Conservation (phyloP, 345 rosid species). For the Bruguiera sexangula region DNA sequence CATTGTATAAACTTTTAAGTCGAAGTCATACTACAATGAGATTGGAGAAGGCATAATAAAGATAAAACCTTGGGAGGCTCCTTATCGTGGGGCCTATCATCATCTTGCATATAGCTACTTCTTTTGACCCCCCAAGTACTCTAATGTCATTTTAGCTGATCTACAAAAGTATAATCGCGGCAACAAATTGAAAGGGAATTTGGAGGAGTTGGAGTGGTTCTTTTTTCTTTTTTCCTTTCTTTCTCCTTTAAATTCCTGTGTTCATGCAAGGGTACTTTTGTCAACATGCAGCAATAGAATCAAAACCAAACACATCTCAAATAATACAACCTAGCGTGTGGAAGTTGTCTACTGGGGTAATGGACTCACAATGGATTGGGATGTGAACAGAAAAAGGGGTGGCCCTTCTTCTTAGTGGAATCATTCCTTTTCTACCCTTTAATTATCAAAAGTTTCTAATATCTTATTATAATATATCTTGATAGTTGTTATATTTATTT, state of each 20-base stretch:
- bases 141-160: not conserved
- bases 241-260: not conserved
- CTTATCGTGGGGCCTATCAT: conserved; percentile 18
- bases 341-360: conserved; percentile 30
- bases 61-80: conserved; percentile 36
- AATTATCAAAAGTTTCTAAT: not conserved
- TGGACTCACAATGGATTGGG: conserved; percentile 20
- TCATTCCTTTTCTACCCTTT: conserved; percentile 26
- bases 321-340: conserved; percentile 39
- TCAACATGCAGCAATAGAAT: conserved; percentile 20
- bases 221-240: not conserved
- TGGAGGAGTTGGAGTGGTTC: no score
- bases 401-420: conserved; percentile 17
- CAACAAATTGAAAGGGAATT: not conserved
- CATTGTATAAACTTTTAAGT: no score
- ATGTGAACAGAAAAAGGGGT: conserved; percentile 23
- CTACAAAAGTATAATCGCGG: no score
- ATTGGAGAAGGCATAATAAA: conserved; percentile 22
- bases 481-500: not conserved
- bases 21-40: not conserved
- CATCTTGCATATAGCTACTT: conserved; percentile 11
- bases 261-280: conserved; percentile 33
- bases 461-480: no score
- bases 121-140: conserved; percentile 18
- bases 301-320: conserved; percentile 14